Evolutionary conservation across 2,329 filamentous ascomycete species (phyloP), one percentile per base, ranked within the genome.

Genomic region (Aureobasidium subglaciale): DNA sequence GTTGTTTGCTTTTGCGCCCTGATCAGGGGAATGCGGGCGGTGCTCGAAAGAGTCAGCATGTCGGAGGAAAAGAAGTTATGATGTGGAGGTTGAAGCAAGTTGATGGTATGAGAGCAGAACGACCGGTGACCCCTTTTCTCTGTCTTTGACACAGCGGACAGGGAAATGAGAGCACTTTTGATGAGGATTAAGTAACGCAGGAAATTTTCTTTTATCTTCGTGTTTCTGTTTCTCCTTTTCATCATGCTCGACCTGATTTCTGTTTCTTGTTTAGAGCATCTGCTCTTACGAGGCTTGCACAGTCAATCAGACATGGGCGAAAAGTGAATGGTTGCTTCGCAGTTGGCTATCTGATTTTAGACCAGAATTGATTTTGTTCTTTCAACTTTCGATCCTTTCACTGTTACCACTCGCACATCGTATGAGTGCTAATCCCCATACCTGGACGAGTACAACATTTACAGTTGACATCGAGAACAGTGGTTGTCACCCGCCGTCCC

Each of bases 291-390:
- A 38, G 34, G 24, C 20, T 37, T 37, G 46, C 32, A 38, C 18
- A 50, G 45, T 48, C 45, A 35, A 48, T 15, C 46, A 27, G 24
- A 50, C 46, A 16, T 25, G 46, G 34, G 46, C 43, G 48, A 52
- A 52, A 52, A 52, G 48, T 24, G 35, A 30, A 41, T 38, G 45
- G 32, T 41, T 41, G 35, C 15, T 40, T 50, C 29, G 46, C 32
- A 18, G 46, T 35, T 49, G 45, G 45, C 45, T 49, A 49, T 49
- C 30, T 52, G 48, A 40, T 37, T 49, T 52, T 52, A 52, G 48
- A 52, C 35, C 48, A 52, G 35, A 52, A 52, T 41, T 30, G 48
- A 52, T 52, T 41, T 50, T 52, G 25, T 52, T 35, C 22, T 41
- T 22, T 50, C 34, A 29, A 22, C 13, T 11, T 13, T 15, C 3